Percentiles rank a stretch among this genome's conserved stretches.
phyloP scores from a whole-genome alignment of 352 stramenopile genomes.

The Pythium utonaiense region DNA sequence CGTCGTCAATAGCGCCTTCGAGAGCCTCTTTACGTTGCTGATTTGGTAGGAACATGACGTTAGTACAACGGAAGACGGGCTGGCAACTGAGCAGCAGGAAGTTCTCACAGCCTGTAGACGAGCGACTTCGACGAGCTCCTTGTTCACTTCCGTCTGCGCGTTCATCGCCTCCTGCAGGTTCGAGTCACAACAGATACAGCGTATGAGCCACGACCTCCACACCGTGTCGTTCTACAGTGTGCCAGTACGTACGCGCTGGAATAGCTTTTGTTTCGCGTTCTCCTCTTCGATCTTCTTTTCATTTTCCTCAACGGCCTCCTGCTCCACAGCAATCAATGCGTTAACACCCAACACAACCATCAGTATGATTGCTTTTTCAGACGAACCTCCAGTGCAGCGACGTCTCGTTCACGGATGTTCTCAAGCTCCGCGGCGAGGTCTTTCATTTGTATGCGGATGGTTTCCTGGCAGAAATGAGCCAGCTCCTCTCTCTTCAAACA shows the following conservation, averaged over 20 bases:
- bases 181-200: not conserved
- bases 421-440: slow-evolving; percentile 56
- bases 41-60: no score
- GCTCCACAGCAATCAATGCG: not conserved
- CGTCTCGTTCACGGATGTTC: slow-evolving; percentile 57
- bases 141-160: slow-evolving; percentile 58
- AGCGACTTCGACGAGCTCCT: slow-evolving; percentile 57
- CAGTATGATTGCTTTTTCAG: no score
- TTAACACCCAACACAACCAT: not conserved
- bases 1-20: slow-evolving; percentile 57
- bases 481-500: slow-evolving; percentile 55
- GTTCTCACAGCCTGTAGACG: slow-evolving; percentile 57
- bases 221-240: no score
- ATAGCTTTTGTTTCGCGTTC: slow-evolving; percentile 53
- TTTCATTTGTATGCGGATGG: slow-evolving; percentile 49
- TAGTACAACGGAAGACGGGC: no score
- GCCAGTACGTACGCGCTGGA: slow-evolving; percentile 34
- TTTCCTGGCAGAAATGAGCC: slow-evolving; percentile 55
- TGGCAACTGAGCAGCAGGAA: not conserved
- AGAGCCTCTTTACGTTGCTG: slow-evolving; percentile 73
- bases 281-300: slow-evolving; percentile 51
- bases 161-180: slow-evolving; percentile 37
- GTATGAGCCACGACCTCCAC: not conserved
- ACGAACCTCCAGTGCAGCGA: slow-evolving; percentile 23
- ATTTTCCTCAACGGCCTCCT: slow-evolving; percentile 54